Evolutionary conservation across 1,139 yeast genomes (phyloP), one percentile per base, ranked within the genome.

Genomic region (Saccharomycopsis crataegensis): DNA sequence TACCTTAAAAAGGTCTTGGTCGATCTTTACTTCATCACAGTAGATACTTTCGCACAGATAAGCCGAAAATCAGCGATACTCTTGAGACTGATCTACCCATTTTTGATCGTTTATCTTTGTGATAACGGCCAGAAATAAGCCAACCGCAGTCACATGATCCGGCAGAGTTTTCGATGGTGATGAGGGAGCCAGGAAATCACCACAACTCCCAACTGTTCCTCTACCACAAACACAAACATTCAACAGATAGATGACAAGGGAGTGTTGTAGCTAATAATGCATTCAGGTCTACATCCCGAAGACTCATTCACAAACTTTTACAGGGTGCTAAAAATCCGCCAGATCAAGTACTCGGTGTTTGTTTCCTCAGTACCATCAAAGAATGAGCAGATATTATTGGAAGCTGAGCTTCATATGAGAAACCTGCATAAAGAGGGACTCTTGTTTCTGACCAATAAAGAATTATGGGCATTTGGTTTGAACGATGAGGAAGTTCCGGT

Each of bases 401-500:
- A 82, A 59, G 76, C 83, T 50, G 91, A 84, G 63, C 70, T 84
- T 43, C 66, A 71, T 36, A 70, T 84, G 51, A 70, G 91, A 52
- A 72, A 74, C 59, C 67, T 73, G 40, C 66, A 78, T 57, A 80
- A 85, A 1, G 71, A 72, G 50, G 76, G 78, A 8, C 67, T 85
- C 46, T 75, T 82, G 6, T 78, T 83, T 12, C 74, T 82, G 55
- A 76, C 80, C 62, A 79, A 83, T 59, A 80, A 82, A 59, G 82
- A 80, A 53, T 68, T 85, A 9, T 85, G 85, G 78, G 73, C 80
- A 51, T 78, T 85, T 58, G 72, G 76, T 58, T 70, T 77, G 53
- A 67, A 69, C 50, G 69, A 62, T 1, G 57, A 65, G 41, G 59
- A 62, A n/a, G 67, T 66, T 3, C 71, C 76, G 2, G 51, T 49